These are phyloP conservation scores for Phaeotremella fagi DNA, from an alignment of 768 basidiomycete genomes.

Conservation along the genomic window DNA sequence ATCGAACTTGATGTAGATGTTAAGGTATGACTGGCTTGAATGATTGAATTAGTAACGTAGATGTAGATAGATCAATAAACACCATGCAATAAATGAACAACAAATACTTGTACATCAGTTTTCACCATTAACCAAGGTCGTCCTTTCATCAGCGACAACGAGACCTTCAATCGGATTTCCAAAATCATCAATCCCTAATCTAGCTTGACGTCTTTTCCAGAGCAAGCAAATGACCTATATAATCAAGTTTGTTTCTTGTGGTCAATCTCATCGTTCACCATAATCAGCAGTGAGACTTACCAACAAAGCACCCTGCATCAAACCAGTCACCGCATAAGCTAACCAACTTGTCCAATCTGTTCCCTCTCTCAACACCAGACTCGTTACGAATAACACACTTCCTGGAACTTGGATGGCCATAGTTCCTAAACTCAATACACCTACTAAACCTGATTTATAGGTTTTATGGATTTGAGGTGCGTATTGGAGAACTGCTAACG, in stretches of 20 bases:
- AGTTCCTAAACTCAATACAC: conserved; percentile 88
- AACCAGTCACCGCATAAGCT: conserved; percentile 55
- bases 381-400: conserved; percentile 76
- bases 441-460: conserved; percentile 72
- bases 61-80: too few species aligned
- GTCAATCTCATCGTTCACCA: neutral
- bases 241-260: neutral
- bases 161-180: conserved; percentile 56
- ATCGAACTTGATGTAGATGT: too few species aligned
- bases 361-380: conserved; percentile 42
- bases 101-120: too few species aligned
- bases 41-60: too few species aligned
- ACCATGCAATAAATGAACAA: too few species aligned
- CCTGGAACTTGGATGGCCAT: conserved; percentile 94
- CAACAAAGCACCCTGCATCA: conserved; percentile 77
- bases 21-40: too few species aligned
- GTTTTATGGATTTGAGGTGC: conserved; percentile 80
- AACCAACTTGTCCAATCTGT: conserved; percentile 50
- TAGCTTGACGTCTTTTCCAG: conserved; percentile 75
- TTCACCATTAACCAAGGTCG: conserved; percentile 9
- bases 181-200: conserved; percentile 81
- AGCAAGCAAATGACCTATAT: conserved; percentile 65
- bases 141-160: neutral
- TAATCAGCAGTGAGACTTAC: conserved; percentile 12
- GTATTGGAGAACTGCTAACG: conserved; percentile 79